Evolutionary conservation across 306 rosid species (phyloP).

Genomic region (Quercus wislizeni): DNA sequence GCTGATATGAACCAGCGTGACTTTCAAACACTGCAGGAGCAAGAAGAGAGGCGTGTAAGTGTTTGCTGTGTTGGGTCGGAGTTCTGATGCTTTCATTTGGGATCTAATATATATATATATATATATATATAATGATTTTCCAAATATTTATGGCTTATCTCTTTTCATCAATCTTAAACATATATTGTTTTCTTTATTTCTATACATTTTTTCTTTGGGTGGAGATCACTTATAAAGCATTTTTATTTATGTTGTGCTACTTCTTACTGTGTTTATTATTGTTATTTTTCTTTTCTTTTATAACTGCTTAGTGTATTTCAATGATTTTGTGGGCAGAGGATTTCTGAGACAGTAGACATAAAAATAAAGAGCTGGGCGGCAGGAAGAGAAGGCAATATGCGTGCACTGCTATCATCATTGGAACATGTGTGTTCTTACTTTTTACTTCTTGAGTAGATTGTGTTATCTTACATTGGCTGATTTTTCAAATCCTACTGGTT

Average conservation of each 20-base stretch:
- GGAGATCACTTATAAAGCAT: neutral
- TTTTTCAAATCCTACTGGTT: neutral
- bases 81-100: conserved; percentile 5
- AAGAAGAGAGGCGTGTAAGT: conserved; percentile 88
- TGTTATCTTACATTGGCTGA: neutral
- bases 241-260: neutral
- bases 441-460: neutral
- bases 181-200: neutral
- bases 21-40: conserved; percentile 66
- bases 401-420: conserved; percentile 78
- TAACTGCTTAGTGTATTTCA: conserved; percentile 13
- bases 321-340: conserved; percentile 52
- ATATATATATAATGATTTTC: conserved; percentile 3
- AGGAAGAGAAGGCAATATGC: conserved; percentile 91
- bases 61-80: conserved; percentile 12
- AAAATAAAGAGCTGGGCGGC: conserved; percentile 83
- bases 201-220: neutral
- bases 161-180: neutral
- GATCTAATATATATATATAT: neutral
- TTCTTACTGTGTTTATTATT: neutral
- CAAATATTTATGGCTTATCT: neutral
- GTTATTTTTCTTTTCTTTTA: neutral
- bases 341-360: conserved; percentile 56
- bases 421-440: conserved; percentile 45
- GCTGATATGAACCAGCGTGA: conserved; percentile 92